phyloP scores from a whole-genome alignment of 1,284 basidiomycete genomes.

The Bjerkandera adusta region DNA sequence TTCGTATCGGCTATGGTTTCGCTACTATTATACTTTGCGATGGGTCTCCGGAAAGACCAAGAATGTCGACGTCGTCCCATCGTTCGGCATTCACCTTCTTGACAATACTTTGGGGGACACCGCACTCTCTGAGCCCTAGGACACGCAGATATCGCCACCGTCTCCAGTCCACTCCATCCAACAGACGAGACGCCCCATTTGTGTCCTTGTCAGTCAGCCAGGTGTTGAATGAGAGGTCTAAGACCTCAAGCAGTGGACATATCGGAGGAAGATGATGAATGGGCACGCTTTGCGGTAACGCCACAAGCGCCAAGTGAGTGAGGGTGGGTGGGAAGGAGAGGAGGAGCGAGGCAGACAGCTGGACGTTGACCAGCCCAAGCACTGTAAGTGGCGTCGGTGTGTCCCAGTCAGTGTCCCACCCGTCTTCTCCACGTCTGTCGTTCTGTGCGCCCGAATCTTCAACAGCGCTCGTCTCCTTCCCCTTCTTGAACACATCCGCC shows the following conservation, averaged over 20 bases:
- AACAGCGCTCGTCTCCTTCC: constrained; percentile 23
- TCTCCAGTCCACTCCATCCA: constrained; percentile 55
- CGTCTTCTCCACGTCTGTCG: not conserved
- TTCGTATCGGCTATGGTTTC: no score
- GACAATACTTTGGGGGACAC: constrained; percentile 38
- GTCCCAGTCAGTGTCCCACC: constrained; percentile 9
- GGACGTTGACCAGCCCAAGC: constrained; percentile 33
- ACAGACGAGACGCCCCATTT: constrained; percentile 23
- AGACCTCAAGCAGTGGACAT: constrained; percentile 59
- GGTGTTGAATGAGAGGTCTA: constrained; percentile 66
- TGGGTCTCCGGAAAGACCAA: constrained; percentile 30
- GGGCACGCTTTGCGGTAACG: constrained; percentile 40
- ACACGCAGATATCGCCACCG: constrained; percentile 49
- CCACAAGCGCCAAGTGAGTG: constrained; percentile 55
- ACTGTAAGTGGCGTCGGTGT: constrained; percentile 21
- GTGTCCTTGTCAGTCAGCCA: constrained; percentile 44
- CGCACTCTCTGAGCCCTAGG: constrained; percentile 53
- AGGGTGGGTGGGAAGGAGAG: constrained; percentile 55
- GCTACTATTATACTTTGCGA: not conserved
- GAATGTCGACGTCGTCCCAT: constrained; percentile 59
- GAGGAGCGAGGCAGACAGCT: constrained; percentile 35
- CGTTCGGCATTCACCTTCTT: constrained; percentile 51
- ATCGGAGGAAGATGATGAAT: constrained; percentile 53
- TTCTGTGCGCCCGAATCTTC: not conserved
- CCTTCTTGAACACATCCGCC: constrained; percentile 33